Evolutionary conservation across 148 eudicot genomes (phyloP).

Genomic region (Chenopodium formosanum): DNA sequence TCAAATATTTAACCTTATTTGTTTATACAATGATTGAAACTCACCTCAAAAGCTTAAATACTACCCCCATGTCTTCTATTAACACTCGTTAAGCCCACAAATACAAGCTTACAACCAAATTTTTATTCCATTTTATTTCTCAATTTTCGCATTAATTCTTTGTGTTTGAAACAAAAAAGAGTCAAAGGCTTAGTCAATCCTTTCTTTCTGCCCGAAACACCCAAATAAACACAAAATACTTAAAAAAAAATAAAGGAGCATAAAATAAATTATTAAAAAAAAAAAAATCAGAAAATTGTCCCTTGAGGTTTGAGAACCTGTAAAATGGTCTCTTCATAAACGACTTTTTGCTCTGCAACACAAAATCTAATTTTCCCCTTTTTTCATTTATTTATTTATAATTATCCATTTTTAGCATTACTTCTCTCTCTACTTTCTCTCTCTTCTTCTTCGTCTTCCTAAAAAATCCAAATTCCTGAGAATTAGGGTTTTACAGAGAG

Average conservation of each 20-base stretch:
- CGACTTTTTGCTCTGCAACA: slow-evolving; percentile 21
- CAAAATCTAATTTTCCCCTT: slow-evolving; percentile 16
- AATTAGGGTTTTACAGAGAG: slow-evolving; percentile 12
- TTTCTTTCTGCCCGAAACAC: not conserved
- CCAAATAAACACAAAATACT: not conserved
- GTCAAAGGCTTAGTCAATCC: slow-evolving; percentile 20
- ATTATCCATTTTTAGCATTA: slow-evolving; percentile 22
- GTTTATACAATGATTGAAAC: too few species aligned
- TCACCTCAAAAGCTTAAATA: not conserved
- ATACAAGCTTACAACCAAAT: not conserved
- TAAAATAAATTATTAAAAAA: not conserved
- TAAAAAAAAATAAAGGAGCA: not conserved
- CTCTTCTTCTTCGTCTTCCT: not conserved
- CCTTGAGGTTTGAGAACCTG: slow-evolving; percentile 8
- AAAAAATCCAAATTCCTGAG: not conserved
- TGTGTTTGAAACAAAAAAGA: not conserved
- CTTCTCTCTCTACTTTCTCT: not conserved
- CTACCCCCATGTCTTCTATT: not conserved
- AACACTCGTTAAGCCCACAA: not conserved
- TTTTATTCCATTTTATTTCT: not conserved
- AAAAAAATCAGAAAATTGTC: not conserved
- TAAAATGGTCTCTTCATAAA: not conserved
- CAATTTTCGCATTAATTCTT: too few species aligned
- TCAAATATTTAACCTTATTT: too few species aligned
- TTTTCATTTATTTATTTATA: not conserved